Conservation (phyloP, 2,329 filamentous ascomycete species). For the Aureobasidium sp. region DNA sequence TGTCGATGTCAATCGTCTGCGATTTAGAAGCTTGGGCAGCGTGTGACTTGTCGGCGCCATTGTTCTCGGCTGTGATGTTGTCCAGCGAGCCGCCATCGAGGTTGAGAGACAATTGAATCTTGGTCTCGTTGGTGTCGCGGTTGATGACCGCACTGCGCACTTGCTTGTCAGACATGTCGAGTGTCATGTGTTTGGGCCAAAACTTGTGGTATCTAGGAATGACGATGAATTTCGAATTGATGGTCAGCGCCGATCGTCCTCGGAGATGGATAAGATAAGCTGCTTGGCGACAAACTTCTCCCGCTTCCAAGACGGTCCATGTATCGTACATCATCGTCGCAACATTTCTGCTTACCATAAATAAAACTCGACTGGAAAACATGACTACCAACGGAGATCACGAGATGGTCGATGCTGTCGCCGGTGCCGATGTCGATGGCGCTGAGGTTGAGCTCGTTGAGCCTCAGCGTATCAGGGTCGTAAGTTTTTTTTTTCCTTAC, state of each 20-base stretch:
- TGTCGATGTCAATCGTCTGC: constrained; percentile 81
- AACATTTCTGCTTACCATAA: background rate
- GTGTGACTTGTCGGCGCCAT: constrained; percentile 51
- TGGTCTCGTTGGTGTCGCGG: constrained; percentile 96
- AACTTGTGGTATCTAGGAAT: too few species aligned
- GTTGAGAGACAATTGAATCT: constrained; percentile 86
- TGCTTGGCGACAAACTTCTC: constrained; percentile 14
- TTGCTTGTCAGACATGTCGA: constrained; percentile 22
- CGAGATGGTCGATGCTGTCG: constrained; percentile 32
- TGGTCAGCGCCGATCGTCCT: constrained; percentile 9
- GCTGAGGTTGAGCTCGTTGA: constrained; percentile 32
- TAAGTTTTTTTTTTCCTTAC: constrained; percentile 26
- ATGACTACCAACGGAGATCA: constrained; percentile 15
- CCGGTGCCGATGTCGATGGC: constrained; percentile 44
- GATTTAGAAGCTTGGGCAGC: constrained; percentile 77
- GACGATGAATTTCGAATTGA: too few species aligned
- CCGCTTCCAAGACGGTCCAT: background rate
- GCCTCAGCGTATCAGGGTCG: constrained; percentile 40
- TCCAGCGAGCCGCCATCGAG: constrained; percentile 72
- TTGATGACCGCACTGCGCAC: constrained; percentile 68
- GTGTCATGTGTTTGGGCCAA: background rate
- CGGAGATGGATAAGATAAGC: constrained; percentile 7
- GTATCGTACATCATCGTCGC: background rate
- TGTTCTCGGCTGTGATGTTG: constrained; percentile 45
- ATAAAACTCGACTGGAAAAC: background rate